Evolutionary conservation across 2,329 filamentous ascomycete genomes (phyloP).

Genomic region (Myotisia sp.): DNA sequence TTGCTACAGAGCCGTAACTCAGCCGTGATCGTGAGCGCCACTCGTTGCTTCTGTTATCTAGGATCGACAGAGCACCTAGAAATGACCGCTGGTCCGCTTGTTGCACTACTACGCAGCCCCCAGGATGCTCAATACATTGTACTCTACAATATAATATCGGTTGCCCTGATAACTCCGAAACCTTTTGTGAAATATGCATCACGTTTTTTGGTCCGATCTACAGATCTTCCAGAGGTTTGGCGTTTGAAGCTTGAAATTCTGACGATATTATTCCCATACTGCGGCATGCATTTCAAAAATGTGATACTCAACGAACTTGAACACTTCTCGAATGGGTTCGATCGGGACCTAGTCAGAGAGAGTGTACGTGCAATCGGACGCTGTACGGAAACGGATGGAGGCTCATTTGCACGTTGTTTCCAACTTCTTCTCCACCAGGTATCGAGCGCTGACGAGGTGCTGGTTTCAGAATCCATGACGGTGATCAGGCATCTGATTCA

Average conservation of each 20-base stretch:
- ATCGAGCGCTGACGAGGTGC: slow-evolving; percentile 67
- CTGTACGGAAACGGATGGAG: slow-evolving; percentile 65
- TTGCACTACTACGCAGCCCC: slow-evolving; percentile 70
- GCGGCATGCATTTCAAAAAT: slow-evolving; percentile 59
- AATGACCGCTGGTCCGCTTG: slow-evolving; percentile 63
- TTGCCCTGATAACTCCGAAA: slow-evolving; percentile 60
- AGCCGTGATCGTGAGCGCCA: slow-evolving; percentile 77
- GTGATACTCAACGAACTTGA: slow-evolving; percentile 85
- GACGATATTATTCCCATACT: slow-evolving; percentile 79
- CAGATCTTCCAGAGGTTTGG: slow-evolving; percentile 71
- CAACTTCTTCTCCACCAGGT: slow-evolving; percentile 74
- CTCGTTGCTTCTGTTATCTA: slow-evolving; percentile 70
- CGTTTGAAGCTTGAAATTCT: slow-evolving; percentile 82
- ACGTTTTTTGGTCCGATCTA: slow-evolving; percentile 74
- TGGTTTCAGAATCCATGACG: slow-evolving; percentile 85
- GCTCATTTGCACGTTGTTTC: slow-evolving; percentile 64
- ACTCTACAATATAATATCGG: slow-evolving; percentile 88
- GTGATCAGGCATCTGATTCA: slow-evolving; percentile 94
- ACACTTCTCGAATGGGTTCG: slow-evolving; percentile 67
- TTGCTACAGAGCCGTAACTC: slow-evolving; percentile 86
- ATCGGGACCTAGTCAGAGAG: slow-evolving; percentile 69
- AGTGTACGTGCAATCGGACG: slow-evolving; percentile 85
- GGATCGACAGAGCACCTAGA: slow-evolving; percentile 65
- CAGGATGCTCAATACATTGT: slow-evolving; percentile 81
- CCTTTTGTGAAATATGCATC: slow-evolving; percentile 79